Evolutionary conservation across 176 grass and related monocot genomes (phyloP), one percentile per base, ranked within the genome.

Genomic region (Oryza meyeriana): DNA sequence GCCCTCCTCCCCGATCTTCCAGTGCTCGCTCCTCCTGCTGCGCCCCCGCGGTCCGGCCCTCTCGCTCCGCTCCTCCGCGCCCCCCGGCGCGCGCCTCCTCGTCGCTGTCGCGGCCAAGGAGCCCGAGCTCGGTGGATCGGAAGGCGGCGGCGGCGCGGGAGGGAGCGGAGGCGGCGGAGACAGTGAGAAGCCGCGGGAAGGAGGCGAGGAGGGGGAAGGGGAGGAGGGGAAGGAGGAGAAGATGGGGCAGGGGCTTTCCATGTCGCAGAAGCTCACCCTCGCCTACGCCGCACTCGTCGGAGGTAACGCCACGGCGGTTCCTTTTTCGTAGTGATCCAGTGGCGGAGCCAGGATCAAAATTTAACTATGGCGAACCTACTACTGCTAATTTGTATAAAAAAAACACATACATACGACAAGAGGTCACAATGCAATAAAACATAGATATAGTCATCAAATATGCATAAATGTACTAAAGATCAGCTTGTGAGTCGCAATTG

Each of bases 251-350:
- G 88, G 81, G 13, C 81, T 98, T 32, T 92, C 93, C 71, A 89
- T 98, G 95, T 98, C 95, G 61, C 92, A 98, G 92, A 94, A 98
- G 73, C 71, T 98, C 65, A 98, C 92, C 29, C 85, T 98, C 74
- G 90, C 58, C 72, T 98, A 93, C 81, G 95, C 95, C 52, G 92
- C 90, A 38, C 92, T 98, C 38, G 88, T 98, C 27, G 90, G 90
- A 86, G 95, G 95, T 98, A 88, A 70, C 33, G 3, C 11, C 74
- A 0, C 76, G 2, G 9, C 26, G 4, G 25, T 48, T n/a, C 5
- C 12, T 76, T n/a, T 4, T 9, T 30, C 34, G 10, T 16, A 8
- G 13, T 26, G 5, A 50, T 59, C 6, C 6, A 2, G n/a, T n/a
- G n/a, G n/a, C n/a, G n/a, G n/a, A n/a, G n/a, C n/a, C n/a, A n/a